Base-by-base conservation (phyloP, 306 rosid genomes). In the Elaeagnus macrophylla region DNA sequence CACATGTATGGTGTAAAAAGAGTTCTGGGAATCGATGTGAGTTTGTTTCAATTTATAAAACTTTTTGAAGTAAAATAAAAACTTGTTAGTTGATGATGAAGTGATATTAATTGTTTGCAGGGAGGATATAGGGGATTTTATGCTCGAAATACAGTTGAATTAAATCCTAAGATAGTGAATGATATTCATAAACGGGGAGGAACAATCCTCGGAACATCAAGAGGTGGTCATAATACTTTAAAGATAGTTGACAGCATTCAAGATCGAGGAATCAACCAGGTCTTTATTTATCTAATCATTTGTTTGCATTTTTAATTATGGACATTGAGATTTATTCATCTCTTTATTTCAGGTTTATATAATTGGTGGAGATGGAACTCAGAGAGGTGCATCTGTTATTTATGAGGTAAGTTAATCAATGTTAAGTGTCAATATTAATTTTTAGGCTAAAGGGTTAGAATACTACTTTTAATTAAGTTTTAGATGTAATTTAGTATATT, bases 341-440 rank as follows among this genome's bases (percentile, higher is more conserved):
- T 60, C 32, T 56, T 46, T 45, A 62, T 67, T 50, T 44, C 86
- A 90, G 97, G 97, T 91, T 80, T 91, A 86, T 62, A 91, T 91
- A 14, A 82, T 91, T 70, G 97, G 97, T 72, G 97, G 97, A 82
- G 96, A 91, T 65, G 97, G 97, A 77, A 91, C 97, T 55, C 97
- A 91, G 62, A 91, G 54, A 60, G 97, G 97, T 10, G 97, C 97
- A 35, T 76, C 97, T 65, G 83, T 70, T 7, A 91, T 91, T 67
- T 86, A 64, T 48, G 97, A 91, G 97, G 97, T 90, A 74, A n/a
- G n/a, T n/a, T n/a, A n/a, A n/a, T n/a, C n/a, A n/a, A n/a, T n/a
- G n/a, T n/a, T n/a, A n/a, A n/a, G n/a, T n/a, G n/a, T n/a, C n/a
- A n/a, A n/a, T n/a, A n/a, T n/a, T n/a, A n/a, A n/a, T n/a, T n/a